Evolutionary conservation across 805 yeast species (phyloP), one percentile per base, ranked within the genome.

Genomic region (Lachancea thermotolerans): DNA sequence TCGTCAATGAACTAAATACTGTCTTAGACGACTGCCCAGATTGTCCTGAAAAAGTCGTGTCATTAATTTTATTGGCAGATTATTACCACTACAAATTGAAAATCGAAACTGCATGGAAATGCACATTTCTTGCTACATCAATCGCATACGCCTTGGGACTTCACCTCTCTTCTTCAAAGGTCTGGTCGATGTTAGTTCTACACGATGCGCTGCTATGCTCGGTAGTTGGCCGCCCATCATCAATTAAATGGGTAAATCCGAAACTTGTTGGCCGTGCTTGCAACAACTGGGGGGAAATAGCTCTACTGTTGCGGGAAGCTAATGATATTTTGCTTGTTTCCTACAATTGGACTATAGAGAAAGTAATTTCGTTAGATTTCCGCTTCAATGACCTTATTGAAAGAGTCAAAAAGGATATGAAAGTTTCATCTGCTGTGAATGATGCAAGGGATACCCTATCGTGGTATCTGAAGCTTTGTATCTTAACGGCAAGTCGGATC

Each of bases 81-180:
- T 46, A 49, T 18, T 49, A 49, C 18, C 52, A 49, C 29, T 46
- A 30, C 34, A 49, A 49, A 15, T 43, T 43, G 18, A 46, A 44
- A 35, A 43, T 49, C 16, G 52, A 49, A 36, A 32, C 47, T 7
- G 52, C 52, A 9, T 49, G 49, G 52, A 49, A 46, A 36, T 41
- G 46, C 12, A 49, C 38, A 7, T 46, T 40, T 38, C 42, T 43
- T 2, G 52, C 52, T 10, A 47, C 52, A 11, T 46, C 52, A 4
- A 45, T 49, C 3, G 47, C 45, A 2, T 49, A 49, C 35, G 49
- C 52, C 6, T 37, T 49, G 10, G 52, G 52, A 27, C 25, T 49
- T n/a, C 52, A 46, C 18, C 18, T 37, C 11, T 34, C 33, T n/a
- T 25, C 49, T 10, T 49, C 49, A 1, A 49, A 49, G 16, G 40